Percentiles rank a stretch among this genome's conserved stretches.
phyloP scores from a whole-genome alignment of 2,329 filamentous ascomycete species.

The Penicillium sp. region DNA sequence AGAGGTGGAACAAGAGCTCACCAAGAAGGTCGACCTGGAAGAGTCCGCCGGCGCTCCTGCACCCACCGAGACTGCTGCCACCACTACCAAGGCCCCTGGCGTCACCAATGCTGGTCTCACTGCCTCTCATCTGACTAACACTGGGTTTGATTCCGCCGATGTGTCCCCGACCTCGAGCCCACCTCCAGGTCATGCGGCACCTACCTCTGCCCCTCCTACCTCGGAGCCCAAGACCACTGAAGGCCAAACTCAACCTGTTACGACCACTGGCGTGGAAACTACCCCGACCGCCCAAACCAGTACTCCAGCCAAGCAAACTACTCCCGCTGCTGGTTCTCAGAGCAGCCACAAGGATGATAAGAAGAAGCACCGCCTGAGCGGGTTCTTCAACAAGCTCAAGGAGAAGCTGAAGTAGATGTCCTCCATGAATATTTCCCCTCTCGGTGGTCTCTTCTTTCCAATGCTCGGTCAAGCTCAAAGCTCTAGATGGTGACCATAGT shows the following conservation, averaged over 20 bases:
- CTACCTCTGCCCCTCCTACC: conserved; percentile 12
- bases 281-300: conserved; percentile 20
- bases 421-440: neutral
- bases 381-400: conserved; percentile 59
- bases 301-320: conserved; percentile 16
- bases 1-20: conserved; percentile 70
- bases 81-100: conserved; percentile 38
- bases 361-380: conserved; percentile 66
- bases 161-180: conserved; percentile 28
- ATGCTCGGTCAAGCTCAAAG: neutral
- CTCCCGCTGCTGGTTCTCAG: conserved; percentile 18
- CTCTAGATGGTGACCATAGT: conserved; percentile 4
- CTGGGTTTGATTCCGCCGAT: conserved; percentile 33
- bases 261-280: conserved; percentile 18
- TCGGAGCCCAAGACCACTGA: conserved; percentile 3
- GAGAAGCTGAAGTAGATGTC: conserved; percentile 50
- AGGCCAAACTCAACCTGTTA: conserved; percentile 4
- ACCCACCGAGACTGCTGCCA: conserved; percentile 37
- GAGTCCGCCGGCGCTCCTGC: conserved; percentile 41
- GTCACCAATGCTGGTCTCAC: neutral
- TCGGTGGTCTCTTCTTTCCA: neutral
- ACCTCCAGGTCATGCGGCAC: conserved; percentile 18
- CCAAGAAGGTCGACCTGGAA: conserved; percentile 48
- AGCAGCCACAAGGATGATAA: conserved; percentile 48
- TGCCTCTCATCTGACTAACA: conserved; percentile 39